Base-by-base conservation (phyloP, 495 filamentous ascomycete genomes). In the Penicillium riverlandense region DNA sequence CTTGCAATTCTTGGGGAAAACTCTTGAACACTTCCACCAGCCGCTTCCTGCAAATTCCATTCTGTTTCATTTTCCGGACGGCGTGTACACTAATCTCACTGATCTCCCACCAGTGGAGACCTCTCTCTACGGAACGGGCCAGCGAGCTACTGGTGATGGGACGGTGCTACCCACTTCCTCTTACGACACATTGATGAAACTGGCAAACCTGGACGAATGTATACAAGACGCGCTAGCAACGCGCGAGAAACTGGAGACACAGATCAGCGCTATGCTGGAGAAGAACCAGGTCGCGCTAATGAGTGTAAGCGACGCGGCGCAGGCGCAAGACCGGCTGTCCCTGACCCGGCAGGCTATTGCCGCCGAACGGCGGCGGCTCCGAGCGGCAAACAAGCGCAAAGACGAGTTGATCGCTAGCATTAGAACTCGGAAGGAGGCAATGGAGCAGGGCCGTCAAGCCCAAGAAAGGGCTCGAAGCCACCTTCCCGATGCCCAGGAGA, bases 191-290 rank as follows among this genome's bases (percentile, higher is more conserved):
- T 67, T 98, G 36, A 94, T 96, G 85, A 80, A 83, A 29, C 72
- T 98, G 28, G 83, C 86, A 11, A 96, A 88, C 41, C 69, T 98
- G 32, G 90, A 96, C 47, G 85, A 89, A 54, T 95, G 90, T 46
- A 85, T 97, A 30, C 86, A 95, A 62, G 92, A 98, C 55, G 90
- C 90, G 6, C 61, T 96, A 1, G 75, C 78, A 1, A 96, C 88
- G 0, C 76, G 86, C 5, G 82, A 86, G 45, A 76, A 75, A 40
- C 64, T 98, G 8, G 77, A 87, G 8, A 60, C 74, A 8, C 88
- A 96, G 48, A 95, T 97, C 48, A 86, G 80, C 54, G 63, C 69
- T 1, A 74, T 95, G 13, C 68, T 97, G 11, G 65, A 80, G 13
- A 61, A 72, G 8, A 77, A 77, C 39, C 65, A 72, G 44, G 53